Base-by-base conservation (phyloP, 441 rosid species). In the Erodium texanum region DNA sequence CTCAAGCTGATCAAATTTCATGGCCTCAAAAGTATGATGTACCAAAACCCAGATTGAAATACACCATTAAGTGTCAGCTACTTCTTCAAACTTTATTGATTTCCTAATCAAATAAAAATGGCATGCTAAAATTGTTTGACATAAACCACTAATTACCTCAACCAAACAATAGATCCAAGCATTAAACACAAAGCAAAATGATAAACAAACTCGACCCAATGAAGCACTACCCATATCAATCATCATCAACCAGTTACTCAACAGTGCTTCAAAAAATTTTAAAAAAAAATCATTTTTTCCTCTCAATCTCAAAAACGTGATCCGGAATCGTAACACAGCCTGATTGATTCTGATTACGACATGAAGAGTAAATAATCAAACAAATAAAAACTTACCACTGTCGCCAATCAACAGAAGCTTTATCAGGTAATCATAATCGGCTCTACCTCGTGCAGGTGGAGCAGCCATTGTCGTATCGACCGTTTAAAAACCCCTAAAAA, bases 351-450 rank as follows among this genome's bases (percentile, higher is more conserved):
- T n/a, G n/a, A n/a, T n/a, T n/a, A n/a, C n/a, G n/a, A n/a, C n/a
- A n/a, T n/a, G n/a, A n/a, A 10, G 41, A 36, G 1, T 36, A 5
- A 36, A 36, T 36, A 36, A 36, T 43, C 3, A 43, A 43, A 43
- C n/a, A 10, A 73, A 32, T 24, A 24, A 32, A 43, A 62, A 12
- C 58, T 24, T 65, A 84, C 92, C 92, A 70, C 89, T 87, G 43
- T 87, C 92, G 68, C 89, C 92, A 67, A 87, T 87, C 65, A 87
- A 80, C 10, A 87, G 79, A 66, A 87, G 89, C 84, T 87, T 87
- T 65, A 85, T 77, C 71, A 87, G 89, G 72, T 76, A 87, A 84
- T 87, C 92, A 70, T 87, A 81, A 82, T 85, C 89, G 43, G 88
- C 88, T 73, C 88, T 81, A 73, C 86, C 86, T 68, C 89, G 80